phyloP scores from a whole-genome alignment of 192 early-diverging fungal genomes.

The Endogone sp. region DNA sequence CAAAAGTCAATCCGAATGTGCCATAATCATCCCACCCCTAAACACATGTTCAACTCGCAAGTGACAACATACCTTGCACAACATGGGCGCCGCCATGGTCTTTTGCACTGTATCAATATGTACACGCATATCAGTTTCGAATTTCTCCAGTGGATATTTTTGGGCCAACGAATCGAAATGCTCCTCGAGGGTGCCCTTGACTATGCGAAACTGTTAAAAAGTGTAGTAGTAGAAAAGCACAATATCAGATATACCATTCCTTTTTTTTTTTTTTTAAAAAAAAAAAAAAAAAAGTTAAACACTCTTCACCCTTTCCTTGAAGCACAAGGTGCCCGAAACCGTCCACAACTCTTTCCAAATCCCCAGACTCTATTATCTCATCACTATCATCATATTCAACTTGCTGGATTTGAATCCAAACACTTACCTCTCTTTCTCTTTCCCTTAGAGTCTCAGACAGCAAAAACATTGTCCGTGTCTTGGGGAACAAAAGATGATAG shows the following conservation, averaged over 20 bases:
- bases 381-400: no score
- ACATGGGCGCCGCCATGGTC: constrained; percentile 36
- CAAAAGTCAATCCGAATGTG: no score
- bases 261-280: no score
- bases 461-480: constrained; percentile 39
- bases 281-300: no score
- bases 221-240: no score
- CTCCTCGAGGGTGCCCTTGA: constrained; percentile 20
- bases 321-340: no score
- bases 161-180: constrained; percentile 39
- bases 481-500: constrained; percentile 41
- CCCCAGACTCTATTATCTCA: no score
- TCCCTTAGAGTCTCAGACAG: constrained; percentile 36
- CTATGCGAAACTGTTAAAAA: constrained; percentile 33
- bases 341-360: no score
- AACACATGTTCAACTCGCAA: not conserved
- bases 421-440: constrained; percentile 24
- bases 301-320: no score
- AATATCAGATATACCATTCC: no score
- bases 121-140: constrained; percentile 47
- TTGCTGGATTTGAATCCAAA: no score
- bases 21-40: no score
- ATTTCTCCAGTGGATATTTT: constrained; percentile 37
- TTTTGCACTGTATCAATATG: constrained; percentile 41
- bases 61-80: constrained; percentile 34